These are phyloP conservation scores for Hemerocallis citrina DNA, from an alignment of 106 monocot species.

Conservation along the genomic window DNA sequence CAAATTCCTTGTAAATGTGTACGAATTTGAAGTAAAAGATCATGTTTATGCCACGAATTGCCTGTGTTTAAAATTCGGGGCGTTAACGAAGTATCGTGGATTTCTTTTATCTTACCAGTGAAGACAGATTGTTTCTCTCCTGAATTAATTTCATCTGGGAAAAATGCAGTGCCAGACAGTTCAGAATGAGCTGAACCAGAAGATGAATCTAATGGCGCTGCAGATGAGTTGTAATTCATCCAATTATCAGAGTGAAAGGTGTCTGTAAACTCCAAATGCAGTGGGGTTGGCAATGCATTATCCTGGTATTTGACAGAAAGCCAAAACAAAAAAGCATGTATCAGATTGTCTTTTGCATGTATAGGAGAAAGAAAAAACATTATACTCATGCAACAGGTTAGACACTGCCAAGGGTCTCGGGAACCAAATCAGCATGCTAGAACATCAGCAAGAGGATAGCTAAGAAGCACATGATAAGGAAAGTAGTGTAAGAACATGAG, in stretches of 20 bases:
- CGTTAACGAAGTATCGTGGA: not conserved
- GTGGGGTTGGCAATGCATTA: slow-evolving; percentile 6
- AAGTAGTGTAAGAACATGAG: too few relatives aligned
- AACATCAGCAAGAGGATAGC: too few relatives aligned
- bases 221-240: slow-evolving; percentile 17
- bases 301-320: slow-evolving; percentile 23
- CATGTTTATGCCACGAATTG: too few relatives aligned
- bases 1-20: too few relatives aligned
- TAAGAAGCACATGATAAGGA: too few relatives aligned
- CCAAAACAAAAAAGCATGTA: slow-evolving; percentile 1
- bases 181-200: slow-evolving; percentile 45
- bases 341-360: too few relatives aligned
- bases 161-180: slow-evolving; percentile 18
- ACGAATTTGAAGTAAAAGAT: too few relatives aligned
- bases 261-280: slow-evolving; percentile 7
- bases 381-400: too few relatives aligned
- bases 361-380: too few relatives aligned
- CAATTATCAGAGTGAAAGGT: slow-evolving; percentile 1
- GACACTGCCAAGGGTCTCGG: too few relatives aligned
- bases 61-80: too few relatives aligned
- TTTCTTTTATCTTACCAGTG: slow-evolving; percentile 15
- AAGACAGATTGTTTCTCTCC: slow-evolving; percentile 4
- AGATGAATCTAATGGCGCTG: slow-evolving; percentile 24
- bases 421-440: too few relatives aligned
- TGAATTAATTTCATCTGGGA: slow-evolving; percentile 56